phyloP scores from a whole-genome alignment of 257 asterid genomes.

The Eucommia ulmoides region DNA sequence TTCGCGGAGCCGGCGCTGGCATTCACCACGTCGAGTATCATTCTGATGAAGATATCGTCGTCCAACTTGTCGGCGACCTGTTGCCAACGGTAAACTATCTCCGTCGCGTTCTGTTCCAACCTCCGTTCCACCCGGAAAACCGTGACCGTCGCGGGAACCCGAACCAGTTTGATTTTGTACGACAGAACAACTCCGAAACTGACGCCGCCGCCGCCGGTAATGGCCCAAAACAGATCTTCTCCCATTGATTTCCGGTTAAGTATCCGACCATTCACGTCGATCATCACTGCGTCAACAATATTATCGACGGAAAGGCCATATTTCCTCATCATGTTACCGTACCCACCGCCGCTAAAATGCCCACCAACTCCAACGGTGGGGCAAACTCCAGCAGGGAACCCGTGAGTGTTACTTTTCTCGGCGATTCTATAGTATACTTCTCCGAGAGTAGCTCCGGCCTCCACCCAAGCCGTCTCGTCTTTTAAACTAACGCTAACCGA shows the following conservation, averaged over 20 bases:
- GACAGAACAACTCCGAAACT: not conserved
- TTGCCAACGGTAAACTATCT: conserved; percentile 10
- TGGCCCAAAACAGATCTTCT: not conserved
- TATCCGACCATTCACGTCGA: not conserved
- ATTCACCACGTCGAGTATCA: conserved; percentile 10
- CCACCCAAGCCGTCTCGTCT: not conserved
- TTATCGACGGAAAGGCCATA: not conserved
- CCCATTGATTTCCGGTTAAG: not conserved
- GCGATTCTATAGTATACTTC: not conserved
- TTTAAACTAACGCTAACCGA: not conserved
- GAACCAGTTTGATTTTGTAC: not conserved
- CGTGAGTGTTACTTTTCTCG: not conserved
- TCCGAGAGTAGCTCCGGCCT: not conserved
- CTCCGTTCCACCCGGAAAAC: conserved; percentile 4
- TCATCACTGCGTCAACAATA: not conserved
- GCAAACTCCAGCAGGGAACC: conserved; percentile 1
- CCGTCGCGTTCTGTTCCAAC: conserved; percentile 13
- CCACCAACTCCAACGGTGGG: too few species aligned
- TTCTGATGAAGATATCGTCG: conserved; percentile 18
- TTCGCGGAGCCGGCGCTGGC: not conserved
- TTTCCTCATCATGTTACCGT: not conserved
- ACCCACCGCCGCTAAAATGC: not conserved
- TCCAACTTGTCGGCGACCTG: conserved; percentile 13
- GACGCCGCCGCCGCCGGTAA: not conserved
- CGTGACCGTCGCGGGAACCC: not conserved